These are phyloP conservation scores for Bothriochloa decipiens DNA, from an alignment of 176 grass and related monocot genomes.

Conservation along the genomic window DNA sequence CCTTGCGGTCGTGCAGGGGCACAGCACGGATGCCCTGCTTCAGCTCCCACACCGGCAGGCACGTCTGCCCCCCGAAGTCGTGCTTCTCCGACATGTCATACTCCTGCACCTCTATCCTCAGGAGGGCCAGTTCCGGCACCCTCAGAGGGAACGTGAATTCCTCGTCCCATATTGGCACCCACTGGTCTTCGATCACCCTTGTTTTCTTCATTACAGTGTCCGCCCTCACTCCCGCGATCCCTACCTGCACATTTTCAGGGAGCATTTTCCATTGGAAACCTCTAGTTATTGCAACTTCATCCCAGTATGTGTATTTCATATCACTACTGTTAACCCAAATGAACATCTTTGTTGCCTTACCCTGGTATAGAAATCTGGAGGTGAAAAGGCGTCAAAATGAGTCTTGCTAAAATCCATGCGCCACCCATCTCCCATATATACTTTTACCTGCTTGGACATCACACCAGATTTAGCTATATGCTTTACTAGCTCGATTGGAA, in stretches of 20 bases:
- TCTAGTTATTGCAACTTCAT: neutral
- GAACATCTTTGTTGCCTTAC: constrained; percentile 28
- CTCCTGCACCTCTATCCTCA: too few species aligned
- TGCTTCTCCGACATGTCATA: too few species aligned
- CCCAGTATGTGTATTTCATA: neutral
- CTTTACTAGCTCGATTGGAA: neutral
- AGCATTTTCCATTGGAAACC: too few species aligned
- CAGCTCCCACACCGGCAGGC: too few species aligned
- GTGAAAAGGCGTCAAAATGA: constrained; percentile 87
- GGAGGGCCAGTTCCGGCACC: constrained; percentile 62
- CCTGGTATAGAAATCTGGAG: constrained; percentile 88
- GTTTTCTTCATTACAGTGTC: constrained; percentile 72
- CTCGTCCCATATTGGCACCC: constrained; percentile 80
- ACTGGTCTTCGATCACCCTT: constrained; percentile 60
- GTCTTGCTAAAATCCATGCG: constrained; percentile 89
- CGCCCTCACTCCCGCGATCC: constrained; percentile 65
- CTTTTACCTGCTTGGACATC: constrained; percentile 68
- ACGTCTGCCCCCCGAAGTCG: too few species aligned
- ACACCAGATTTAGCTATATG: neutral
- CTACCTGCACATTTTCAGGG: constrained; percentile 44
- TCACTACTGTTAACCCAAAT: neutral
- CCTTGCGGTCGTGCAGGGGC: too few species aligned
- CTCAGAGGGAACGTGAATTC: constrained; percentile 70
- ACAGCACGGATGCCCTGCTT: too few species aligned
- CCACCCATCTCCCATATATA: constrained; percentile 98